These are phyloP conservation scores for Shiraia bambusicola DNA, from an alignment of 2,329 filamentous ascomycete species.

Conservation along the genomic window DNA sequence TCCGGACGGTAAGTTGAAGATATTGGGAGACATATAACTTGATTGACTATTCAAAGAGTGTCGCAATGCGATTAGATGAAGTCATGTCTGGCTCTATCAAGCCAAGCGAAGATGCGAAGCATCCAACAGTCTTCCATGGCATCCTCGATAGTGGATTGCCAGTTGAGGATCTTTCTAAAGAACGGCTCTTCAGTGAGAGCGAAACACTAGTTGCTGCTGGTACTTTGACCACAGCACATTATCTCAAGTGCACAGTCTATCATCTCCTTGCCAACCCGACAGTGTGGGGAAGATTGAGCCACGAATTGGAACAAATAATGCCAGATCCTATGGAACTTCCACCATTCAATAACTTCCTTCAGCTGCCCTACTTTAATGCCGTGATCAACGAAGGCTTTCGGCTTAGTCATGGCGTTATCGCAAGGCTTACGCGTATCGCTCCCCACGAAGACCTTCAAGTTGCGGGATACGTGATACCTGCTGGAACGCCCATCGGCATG, in stretches of 20 bases:
- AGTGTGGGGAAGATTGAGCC: slow-evolving; percentile 11
- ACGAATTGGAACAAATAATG: slow-evolving; percentile 19
- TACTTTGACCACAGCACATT: slow-evolving; percentile 11
- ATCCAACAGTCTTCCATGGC: slow-evolving; percentile 34
- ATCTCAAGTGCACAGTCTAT: slow-evolving; percentile 13
- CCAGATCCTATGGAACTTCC: slow-evolving; percentile 2
- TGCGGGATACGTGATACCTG: slow-evolving; percentile 13
- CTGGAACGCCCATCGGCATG: slow-evolving; percentile 30
- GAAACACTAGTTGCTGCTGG: slow-evolving; percentile 11
- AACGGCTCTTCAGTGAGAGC: slow-evolving; percentile 12
- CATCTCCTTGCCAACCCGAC: slow-evolving; percentile 24
- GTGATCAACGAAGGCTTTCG: slow-evolving; percentile 26
- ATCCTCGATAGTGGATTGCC: slow-evolving; percentile 28
- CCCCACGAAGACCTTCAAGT: slow-evolving; percentile 20
- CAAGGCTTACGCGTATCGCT: slow-evolving; percentile 19
- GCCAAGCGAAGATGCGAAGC: not conserved
- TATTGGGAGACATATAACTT: not conserved
- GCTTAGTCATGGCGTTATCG: slow-evolving; percentile 26
- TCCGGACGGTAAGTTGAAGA: slow-evolving; percentile 3
- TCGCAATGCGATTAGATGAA: not conserved
- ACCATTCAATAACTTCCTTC: slow-evolving; percentile 8
- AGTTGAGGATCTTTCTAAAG: slow-evolving; percentile 5
- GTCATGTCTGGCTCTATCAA: not conserved
- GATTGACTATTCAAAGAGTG: not conserved
- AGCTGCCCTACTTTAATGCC: slow-evolving; percentile 22